A percentile compares a stretch with the other conserved stretches of the same genome.
Conservation (phyloP, 805 yeast genomes). For the Teunomyces atbi region DNA sequence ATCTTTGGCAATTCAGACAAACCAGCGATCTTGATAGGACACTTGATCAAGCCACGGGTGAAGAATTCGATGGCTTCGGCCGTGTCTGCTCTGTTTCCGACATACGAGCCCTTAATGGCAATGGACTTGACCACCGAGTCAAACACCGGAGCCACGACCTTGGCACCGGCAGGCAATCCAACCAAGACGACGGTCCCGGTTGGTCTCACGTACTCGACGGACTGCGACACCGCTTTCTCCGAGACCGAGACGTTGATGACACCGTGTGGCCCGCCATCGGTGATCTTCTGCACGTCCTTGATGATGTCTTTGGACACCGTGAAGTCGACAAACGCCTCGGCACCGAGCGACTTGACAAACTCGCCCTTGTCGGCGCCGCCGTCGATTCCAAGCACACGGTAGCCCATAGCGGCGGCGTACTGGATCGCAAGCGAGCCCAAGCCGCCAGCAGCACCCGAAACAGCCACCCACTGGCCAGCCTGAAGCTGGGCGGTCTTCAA, state of each 20-base stretch:
- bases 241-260: slow-evolving; percentile 51
- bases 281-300: slow-evolving; percentile 40
- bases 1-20: slow-evolving; percentile 67
- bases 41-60: slow-evolving; percentile 65
- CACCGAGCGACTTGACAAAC: slow-evolving; percentile 59
- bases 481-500: slow-evolving; percentile 69
- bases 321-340: slow-evolving; percentile 63
- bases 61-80: slow-evolving; percentile 78
- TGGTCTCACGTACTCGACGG: slow-evolving; percentile 42
- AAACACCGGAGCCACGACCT: slow-evolving; percentile 67
- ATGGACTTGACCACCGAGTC: slow-evolving; percentile 70
- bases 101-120: slow-evolving; percentile 77
- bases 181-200: slow-evolving; percentile 43
- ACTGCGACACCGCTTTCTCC: slow-evolving; percentile 48
- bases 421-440: slow-evolving; percentile 73
- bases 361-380: slow-evolving; percentile 63
- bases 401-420: slow-evolving; percentile 77
- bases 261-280: slow-evolving; percentile 62
- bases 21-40: slow-evolving; percentile 75
- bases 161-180: slow-evolving; percentile 80
- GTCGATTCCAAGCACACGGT: slow-evolving; percentile 68
- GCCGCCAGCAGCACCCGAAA: slow-evolving; percentile 81
- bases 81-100: slow-evolving; percentile 86
- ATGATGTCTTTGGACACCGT: slow-evolving; percentile 47
- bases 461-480: slow-evolving; percentile 75